phyloP scores from a whole-genome alignment of 768 basidiomycete species.

The Rhodotorula graminis region DNA sequence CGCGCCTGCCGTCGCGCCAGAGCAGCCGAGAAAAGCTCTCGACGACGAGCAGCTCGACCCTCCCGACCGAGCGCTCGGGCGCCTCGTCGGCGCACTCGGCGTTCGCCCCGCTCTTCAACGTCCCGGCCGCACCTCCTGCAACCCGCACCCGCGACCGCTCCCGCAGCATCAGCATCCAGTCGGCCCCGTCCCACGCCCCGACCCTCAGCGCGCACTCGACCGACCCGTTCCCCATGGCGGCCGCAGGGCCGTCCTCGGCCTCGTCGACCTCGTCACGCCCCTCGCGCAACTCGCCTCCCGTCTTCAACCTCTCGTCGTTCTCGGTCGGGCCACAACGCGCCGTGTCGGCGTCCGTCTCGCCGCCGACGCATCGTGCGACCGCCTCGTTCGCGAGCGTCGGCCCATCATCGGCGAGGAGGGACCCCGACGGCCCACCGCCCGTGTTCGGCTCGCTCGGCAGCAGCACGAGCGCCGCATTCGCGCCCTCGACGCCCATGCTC shows the following conservation, averaged over 20 bases:
- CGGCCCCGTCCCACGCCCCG: too few relatives aligned
- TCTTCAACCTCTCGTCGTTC: constrained; percentile 9
- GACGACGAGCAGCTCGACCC: neutral
- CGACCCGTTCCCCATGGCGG: neutral
- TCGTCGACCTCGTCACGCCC: neutral
- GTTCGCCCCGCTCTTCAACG: constrained; percentile 32
- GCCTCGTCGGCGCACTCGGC: constrained; percentile 17
- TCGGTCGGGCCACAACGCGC: neutral
- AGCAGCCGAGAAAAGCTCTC: constrained; percentile 24
- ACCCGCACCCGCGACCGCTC: constrained; percentile 14
- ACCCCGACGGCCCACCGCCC: neutral
- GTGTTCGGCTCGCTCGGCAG: neutral
- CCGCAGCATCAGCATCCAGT: constrained; percentile 3
- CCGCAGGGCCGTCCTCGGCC: neutral
- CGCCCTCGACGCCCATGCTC: neutral
- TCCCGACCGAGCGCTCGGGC: neutral
- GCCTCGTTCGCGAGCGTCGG: neutral
- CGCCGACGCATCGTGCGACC: neutral
- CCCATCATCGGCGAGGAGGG: neutral
- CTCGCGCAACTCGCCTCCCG: constrained; percentile 7
- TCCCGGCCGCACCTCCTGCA: neutral
- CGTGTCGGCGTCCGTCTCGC: neutral
- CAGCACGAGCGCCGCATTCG: neutral
- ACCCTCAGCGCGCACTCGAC: neutral
- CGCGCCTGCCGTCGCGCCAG: constrained; percentile 8